These are phyloP conservation scores for Ajuga reptans DNA, from an alignment of 305 asterid genomes.

Conservation along the genomic window DNA sequence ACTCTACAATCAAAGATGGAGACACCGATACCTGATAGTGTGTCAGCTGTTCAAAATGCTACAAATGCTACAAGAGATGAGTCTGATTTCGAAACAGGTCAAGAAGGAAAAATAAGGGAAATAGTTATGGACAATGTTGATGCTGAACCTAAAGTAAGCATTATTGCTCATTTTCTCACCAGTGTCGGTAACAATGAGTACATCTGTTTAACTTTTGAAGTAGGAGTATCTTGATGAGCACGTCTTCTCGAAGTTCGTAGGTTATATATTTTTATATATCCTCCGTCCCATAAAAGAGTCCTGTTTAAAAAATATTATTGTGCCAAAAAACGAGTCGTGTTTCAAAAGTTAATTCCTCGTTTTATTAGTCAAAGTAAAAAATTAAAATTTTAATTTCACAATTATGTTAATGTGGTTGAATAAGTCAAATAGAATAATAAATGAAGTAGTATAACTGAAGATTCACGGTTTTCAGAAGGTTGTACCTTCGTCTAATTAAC, in stretches of 20 bases:
- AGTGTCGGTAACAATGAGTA: neutral
- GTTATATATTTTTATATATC: neutral
- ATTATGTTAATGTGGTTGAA: too few species aligned
- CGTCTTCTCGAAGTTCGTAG: neutral
- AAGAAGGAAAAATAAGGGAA: constrained; percentile 76
- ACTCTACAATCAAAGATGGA: constrained; percentile 69
- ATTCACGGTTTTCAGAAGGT: too few species aligned
- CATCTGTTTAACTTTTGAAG: neutral
- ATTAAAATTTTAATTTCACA: too few species aligned
- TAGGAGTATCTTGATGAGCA: constrained; percentile 7
- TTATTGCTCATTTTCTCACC: constrained; percentile 11
- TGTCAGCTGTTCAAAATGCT: constrained; percentile 75
- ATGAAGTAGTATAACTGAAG: too few species aligned
- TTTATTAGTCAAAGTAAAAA: too few species aligned
- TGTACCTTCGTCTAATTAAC: too few species aligned
- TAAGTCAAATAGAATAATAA: too few species aligned
- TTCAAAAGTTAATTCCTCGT: too few species aligned
- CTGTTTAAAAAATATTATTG: too few species aligned
- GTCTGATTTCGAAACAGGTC: constrained; percentile 67
- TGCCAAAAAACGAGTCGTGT: too few species aligned
- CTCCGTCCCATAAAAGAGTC: too few species aligned
- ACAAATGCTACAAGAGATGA: constrained; percentile 86
- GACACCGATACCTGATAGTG: constrained; percentile 72
- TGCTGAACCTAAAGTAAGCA: constrained; percentile 51
- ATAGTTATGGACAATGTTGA: constrained; percentile 51